Percentiles rank a stretch among this genome's conserved stretches.
Conservation (phyloP, 345 rosid species). For the Trapa bicornis region DNA sequence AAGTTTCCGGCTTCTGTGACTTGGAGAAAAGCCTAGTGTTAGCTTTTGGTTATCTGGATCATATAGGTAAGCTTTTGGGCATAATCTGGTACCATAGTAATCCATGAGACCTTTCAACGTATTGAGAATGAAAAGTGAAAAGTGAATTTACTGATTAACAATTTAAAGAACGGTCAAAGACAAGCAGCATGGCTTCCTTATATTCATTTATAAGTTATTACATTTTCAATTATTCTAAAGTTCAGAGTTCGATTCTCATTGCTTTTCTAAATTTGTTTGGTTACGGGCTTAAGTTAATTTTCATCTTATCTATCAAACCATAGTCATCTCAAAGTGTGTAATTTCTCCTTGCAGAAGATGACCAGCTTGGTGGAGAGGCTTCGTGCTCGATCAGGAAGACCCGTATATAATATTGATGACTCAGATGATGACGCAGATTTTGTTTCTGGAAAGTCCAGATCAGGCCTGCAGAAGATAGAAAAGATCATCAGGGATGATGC, state of each 20-base stretch:
- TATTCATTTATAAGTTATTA: background rate
- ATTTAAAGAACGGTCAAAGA: no score
- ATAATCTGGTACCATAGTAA: no score
- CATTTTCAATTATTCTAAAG: background rate
- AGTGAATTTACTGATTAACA: background rate
- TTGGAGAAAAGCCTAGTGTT: background rate
- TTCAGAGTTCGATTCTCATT: background rate
- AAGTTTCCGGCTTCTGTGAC: background rate
- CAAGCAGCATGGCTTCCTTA: no score
- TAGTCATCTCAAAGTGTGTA: background rate
- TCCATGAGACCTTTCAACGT: background rate
- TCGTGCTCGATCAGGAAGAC: slow-evolving; percentile 77
- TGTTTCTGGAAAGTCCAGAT: slow-evolving; percentile 34
- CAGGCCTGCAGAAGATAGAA: slow-evolving; percentile 38
- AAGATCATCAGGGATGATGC: slow-evolving; percentile 65
- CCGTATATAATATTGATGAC: slow-evolving; percentile 78
- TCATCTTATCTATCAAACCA: background rate
- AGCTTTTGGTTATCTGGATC: background rate
- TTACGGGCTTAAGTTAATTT: background rate
- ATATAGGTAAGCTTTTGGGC: background rate
- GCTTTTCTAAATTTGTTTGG: background rate
- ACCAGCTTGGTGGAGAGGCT: slow-evolving; percentile 98
- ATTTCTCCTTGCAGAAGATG: slow-evolving; percentile 52
- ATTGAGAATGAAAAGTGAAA: background rate
- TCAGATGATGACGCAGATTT: slow-evolving; percentile 80